Evolutionary conservation across 2,329 filamentous ascomycete species (phyloP).

Genomic region (Cercospora sojina): DNA sequence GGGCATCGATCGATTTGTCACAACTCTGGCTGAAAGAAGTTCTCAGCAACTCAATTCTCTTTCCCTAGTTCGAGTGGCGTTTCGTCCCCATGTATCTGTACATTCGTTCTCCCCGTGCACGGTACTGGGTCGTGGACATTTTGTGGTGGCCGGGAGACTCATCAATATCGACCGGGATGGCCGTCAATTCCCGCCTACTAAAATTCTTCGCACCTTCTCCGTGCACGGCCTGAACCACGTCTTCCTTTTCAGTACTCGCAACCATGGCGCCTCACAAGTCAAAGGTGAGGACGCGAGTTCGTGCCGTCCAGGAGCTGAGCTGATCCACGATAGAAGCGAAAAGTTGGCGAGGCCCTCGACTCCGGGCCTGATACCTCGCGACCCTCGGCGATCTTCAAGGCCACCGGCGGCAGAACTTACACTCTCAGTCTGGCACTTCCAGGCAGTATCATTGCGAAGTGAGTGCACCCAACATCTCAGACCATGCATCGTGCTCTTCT

Average conservation of each 20-base stretch:
- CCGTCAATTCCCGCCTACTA: not conserved
- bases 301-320: not conserved
- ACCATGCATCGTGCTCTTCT: not conserved
- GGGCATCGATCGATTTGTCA: not conserved
- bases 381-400: constrained; percentile 67
- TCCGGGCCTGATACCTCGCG: constrained; percentile 57
- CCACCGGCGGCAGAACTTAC: constrained; percentile 64
- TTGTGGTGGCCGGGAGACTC: not conserved
- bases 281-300: constrained; percentile 14
- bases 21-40: not conserved
- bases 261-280: constrained; percentile 25
- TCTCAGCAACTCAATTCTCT: not conserved
- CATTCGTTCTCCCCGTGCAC: not conserved
- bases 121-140: not conserved
- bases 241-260: not conserved
- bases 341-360: constrained; percentile 12
- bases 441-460: constrained; percentile 75
- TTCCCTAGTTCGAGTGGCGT: not conserved
- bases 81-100: not conserved
- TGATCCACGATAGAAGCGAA: constrained; percentile 24
- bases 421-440: constrained; percentile 77
- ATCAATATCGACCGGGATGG: not conserved
- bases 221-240: not conserved
- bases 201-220: not conserved
- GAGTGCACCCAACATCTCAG: constrained; percentile 31